Evolutionary conservation across 139 green algal species (phyloP).

Genomic region (Astrephomene gubernaculifera): DNA sequence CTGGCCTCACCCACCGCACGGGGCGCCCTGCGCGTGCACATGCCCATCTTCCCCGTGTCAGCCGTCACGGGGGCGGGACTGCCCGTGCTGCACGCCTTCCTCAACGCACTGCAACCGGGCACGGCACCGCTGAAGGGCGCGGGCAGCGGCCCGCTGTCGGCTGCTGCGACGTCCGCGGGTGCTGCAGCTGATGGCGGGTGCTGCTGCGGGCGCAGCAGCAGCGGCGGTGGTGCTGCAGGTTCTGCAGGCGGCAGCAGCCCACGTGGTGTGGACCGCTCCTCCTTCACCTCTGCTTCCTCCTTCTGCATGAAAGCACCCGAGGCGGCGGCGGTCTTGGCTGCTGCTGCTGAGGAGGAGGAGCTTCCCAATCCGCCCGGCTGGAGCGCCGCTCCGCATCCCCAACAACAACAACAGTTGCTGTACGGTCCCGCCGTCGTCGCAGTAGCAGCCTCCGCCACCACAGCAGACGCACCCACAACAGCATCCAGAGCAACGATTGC

Average conservation of each 20-base stretch:
- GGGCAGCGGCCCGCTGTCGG: not conserved
- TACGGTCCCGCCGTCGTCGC: constrained; percentile 13
- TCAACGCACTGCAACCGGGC: constrained; percentile 62
- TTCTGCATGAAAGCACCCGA: not conserved
- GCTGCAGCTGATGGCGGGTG: not conserved
- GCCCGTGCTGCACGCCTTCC: constrained; percentile 78
- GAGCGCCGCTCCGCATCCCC: no score
- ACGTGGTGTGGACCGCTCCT: not conserved
- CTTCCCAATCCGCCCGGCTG: no score
- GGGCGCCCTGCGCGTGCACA: constrained; percentile 18
- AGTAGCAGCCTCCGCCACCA: not conserved
- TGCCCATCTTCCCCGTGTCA: constrained; percentile 79
- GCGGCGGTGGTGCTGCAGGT: not conserved
- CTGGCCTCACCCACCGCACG: constrained; percentile 16
- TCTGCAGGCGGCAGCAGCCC: constrained; percentile 24
- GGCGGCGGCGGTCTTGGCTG: not conserved
- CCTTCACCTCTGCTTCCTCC: not conserved
- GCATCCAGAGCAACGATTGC: no score
- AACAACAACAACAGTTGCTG: constrained; percentile 35
- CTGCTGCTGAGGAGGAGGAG: not conserved
- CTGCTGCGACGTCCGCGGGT: not conserved
- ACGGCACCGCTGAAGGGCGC: not conserved
- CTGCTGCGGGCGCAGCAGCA: constrained; percentile 6
- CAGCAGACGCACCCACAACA: no score
- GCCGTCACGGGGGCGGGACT: constrained; percentile 73